Conservation (phyloP, 768 basidiomycete species). For the Sistotremastrum niveocremeum region DNA sequence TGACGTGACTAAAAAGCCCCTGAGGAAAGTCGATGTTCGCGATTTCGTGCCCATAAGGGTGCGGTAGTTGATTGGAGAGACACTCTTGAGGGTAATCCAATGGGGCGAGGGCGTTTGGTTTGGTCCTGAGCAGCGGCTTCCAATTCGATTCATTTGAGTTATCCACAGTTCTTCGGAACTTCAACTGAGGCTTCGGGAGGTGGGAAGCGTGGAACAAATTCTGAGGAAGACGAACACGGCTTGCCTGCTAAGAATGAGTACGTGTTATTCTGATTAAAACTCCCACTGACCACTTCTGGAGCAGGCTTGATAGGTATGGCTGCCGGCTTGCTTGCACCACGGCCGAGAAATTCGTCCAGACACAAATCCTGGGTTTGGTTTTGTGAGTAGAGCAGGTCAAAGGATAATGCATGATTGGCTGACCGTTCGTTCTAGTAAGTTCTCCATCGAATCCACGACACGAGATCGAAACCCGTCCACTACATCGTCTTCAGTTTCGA, state of each 20-base stretch:
- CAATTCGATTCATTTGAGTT: constrained; percentile 48
- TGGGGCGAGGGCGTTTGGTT: constrained; percentile 76
- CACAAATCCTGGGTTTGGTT: constrained; percentile 50
- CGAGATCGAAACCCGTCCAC: constrained; percentile 67
- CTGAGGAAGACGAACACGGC: constrained; percentile 38
- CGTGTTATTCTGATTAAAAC: constrained; percentile 16
- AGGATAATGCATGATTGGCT: constrained; percentile 13
- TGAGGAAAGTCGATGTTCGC: constrained; percentile 56
- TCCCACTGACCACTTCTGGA: constrained; percentile 8
- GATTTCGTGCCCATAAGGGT: constrained; percentile 85
- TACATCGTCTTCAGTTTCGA: constrained; percentile 66
- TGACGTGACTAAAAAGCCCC: constrained; percentile 41
- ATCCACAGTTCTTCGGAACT: constrained; percentile 46
- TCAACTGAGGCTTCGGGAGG: constrained; percentile 70
- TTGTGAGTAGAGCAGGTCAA: not conserved
- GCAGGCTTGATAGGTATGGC: constrained; percentile 44
- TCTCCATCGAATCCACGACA: constrained; percentile 78
- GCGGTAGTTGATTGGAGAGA: constrained; percentile 19
- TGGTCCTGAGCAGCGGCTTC: constrained; percentile 56
- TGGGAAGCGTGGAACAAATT: constrained; percentile 61
- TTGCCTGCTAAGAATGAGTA: constrained; percentile 18
- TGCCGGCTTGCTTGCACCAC: constrained; percentile 39
- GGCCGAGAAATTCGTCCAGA: constrained; percentile 66
- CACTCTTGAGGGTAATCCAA: constrained; percentile 35
- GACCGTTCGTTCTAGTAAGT: constrained; percentile 72